These are phyloP conservation scores for Eleusine coracana DNA, from an alignment of 176 grass and related monocot genomes.

Conservation along the genomic window DNA sequence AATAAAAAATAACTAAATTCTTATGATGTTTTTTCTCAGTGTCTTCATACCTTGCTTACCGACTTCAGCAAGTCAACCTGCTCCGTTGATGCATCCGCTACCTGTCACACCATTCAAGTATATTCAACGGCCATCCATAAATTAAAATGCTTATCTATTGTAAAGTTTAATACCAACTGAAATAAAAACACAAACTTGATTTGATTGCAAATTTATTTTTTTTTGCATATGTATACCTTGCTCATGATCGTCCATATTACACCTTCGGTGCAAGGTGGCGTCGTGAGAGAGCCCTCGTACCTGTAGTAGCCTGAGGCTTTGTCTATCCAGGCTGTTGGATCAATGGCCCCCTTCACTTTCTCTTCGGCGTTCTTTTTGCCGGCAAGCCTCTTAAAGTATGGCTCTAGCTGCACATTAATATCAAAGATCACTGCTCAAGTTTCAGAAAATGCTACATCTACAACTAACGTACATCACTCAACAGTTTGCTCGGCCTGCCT, in stretches of 20 bases:
- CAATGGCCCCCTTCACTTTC: constrained; percentile 36
- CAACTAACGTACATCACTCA: constrained; percentile 33
- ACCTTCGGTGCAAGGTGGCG: constrained; percentile 78
- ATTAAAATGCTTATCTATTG: no score
- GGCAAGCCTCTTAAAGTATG: constrained; percentile 55
- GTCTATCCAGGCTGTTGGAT: constrained; percentile 49
- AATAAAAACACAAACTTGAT: no score
- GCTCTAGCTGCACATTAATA: constrained; percentile 45
- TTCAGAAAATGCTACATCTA: background rate
- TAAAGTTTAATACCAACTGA: no score
- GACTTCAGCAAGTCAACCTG: constrained; percentile 3
- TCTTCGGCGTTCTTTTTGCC: constrained; percentile 36
- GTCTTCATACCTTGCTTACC: background rate
- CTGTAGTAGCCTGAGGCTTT: constrained; percentile 73
- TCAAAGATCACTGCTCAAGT: no score
- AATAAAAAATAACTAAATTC: background rate
- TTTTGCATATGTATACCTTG: constrained; percentile 49
- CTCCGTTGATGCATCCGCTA: constrained; percentile 30
- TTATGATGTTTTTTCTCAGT: background rate
- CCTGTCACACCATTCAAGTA: constrained; percentile 8
- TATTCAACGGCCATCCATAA: background rate
- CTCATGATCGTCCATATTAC: constrained; percentile 75
- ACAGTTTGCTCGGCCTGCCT: constrained; percentile 32
- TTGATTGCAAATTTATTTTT: background rate
- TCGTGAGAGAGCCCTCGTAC: constrained; percentile 83